Evolutionary conservation across 805 yeast species (phyloP).

Genomic region (Candida endomychidarum): DNA sequence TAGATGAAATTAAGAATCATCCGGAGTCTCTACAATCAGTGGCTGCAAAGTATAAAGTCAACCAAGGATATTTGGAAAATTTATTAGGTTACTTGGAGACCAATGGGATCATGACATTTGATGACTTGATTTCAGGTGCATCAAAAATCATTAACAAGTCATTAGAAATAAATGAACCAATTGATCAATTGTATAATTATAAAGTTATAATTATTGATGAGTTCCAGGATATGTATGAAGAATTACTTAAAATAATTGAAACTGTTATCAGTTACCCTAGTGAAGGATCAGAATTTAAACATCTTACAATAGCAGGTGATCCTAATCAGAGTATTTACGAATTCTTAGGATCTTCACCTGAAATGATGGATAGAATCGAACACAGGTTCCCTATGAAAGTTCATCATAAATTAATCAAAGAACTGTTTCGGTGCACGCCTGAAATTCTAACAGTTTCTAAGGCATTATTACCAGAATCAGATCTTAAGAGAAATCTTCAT

Average conservation of each 20-base stretch:
- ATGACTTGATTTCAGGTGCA: slow-evolving; percentile 36
- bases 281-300: slow-evolving; percentile 31
- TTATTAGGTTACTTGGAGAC: slow-evolving; percentile 29
- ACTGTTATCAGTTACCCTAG: slow-evolving; percentile 38
- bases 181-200: slow-evolving; percentile 22
- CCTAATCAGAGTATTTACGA: slow-evolving; percentile 68
- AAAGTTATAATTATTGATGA: slow-evolving; percentile 62
- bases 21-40: not conserved
- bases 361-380: slow-evolving; percentile 28
- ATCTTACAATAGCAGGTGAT: slow-evolving; percentile 70
- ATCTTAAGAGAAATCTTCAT: slow-evolving; percentile 4
- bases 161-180: not conserved
- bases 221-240: slow-evolving; percentile 66
- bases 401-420: slow-evolving; percentile 39
- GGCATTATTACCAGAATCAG: slow-evolving; percentile 10
- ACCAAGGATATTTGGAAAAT: slow-evolving; percentile 26
- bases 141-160: slow-evolving; percentile 27
- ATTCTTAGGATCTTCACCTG: slow-evolving; percentile 55
- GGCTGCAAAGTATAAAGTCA: slow-evolving; percentile 26
- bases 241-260: slow-evolving; percentile 45
- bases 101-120: slow-evolving; percentile 36
- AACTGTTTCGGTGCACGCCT: slow-evolving; percentile 63
- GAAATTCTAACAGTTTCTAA: slow-evolving; percentile 50
- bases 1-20: slow-evolving; percentile 13
- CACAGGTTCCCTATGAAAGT: slow-evolving; percentile 20